These are phyloP conservation scores for Spencermartinsiella ligniputridi DNA, from an alignment of 1,139 yeast species.

Conservation along the genomic window DNA sequence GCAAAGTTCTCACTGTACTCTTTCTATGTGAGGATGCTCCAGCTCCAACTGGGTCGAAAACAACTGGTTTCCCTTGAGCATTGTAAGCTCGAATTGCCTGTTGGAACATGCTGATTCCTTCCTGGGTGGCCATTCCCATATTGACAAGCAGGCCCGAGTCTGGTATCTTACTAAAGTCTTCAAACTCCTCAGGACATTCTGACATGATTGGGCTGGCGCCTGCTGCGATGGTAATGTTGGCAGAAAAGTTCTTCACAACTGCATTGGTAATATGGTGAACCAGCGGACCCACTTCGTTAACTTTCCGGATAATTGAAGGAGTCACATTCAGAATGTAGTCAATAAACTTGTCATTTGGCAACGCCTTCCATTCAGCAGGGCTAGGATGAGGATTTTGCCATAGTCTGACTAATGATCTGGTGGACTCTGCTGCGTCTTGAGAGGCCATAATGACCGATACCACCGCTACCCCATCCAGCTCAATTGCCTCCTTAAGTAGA, in stretches of 20 bases:
- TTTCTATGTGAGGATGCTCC: conserved; percentile 71
- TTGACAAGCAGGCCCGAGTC: conserved; percentile 59
- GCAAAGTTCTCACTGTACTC: conserved; percentile 43
- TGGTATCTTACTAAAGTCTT: conserved; percentile 56
- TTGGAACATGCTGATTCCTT: conserved; percentile 42
- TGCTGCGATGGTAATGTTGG: conserved; percentile 79
- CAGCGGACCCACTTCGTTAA: conserved; percentile 43
- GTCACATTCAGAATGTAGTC: not conserved
- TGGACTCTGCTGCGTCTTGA: conserved; percentile 51
- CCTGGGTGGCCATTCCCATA: conserved; percentile 65
- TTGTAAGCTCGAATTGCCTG: conserved; percentile 61
- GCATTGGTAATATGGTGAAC: conserved; percentile 86
- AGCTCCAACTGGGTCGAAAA: conserved; percentile 89
- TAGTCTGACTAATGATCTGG: conserved; percentile 33
- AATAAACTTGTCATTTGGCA: not conserved
- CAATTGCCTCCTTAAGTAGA: conserved; percentile 37
- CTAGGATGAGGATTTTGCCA: conserved; percentile 6
- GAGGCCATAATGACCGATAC: conserved; percentile 84
- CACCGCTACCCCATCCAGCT: conserved; percentile 75
- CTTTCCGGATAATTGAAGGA: conserved; percentile 18
- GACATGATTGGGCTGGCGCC: conserved; percentile 94
- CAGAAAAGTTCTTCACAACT: conserved; percentile 86
- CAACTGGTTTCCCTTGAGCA: conserved; percentile 52
- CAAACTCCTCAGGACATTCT: conserved; percentile 65
- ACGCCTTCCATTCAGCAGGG: not conserved